A percentile compares a stretch with the other conserved stretches of the same genome.
Conservation (phyloP, 441 rosid genomes). For the Sinapis alba region DNA sequence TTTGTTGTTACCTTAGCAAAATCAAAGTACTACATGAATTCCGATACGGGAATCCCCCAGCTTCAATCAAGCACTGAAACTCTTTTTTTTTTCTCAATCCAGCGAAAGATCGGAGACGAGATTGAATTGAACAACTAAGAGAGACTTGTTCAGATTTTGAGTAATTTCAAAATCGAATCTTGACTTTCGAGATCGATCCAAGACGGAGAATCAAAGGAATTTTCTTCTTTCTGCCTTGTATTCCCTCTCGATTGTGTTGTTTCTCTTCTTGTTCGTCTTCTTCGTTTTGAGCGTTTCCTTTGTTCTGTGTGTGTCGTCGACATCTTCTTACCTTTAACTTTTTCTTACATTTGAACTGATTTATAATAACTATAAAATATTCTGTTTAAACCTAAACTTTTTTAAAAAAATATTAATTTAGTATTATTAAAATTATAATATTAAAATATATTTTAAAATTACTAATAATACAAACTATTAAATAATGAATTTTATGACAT, state of each 20-base stretch:
- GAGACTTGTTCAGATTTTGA: slow-evolving; percentile 19
- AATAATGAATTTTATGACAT: too few relatives aligned
- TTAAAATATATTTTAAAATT: too few relatives aligned
- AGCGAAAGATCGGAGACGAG: too few relatives aligned
- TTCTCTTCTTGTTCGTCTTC: slow-evolving; percentile 8
- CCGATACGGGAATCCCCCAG: not conserved
- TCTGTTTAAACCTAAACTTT: too few relatives aligned
- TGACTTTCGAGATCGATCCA: slow-evolving; percentile 9
- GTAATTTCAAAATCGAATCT: slow-evolving; percentile 11
- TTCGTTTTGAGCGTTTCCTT: slow-evolving; percentile 1
- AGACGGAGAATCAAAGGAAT: slow-evolving; percentile 3
- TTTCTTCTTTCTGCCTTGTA: not conserved
- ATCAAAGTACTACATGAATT: not conserved
- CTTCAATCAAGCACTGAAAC: not conserved
- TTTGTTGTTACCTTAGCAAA: not conserved
- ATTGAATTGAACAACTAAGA: slow-evolving; percentile 8
- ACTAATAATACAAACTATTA: too few relatives aligned
- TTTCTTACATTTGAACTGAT: slow-evolving; percentile 10
- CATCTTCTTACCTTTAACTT: slow-evolving; percentile 36
- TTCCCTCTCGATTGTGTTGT: not conserved
- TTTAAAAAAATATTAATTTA: too few relatives aligned
- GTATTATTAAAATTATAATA: too few relatives aligned
- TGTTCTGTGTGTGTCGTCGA: slow-evolving; percentile 22
- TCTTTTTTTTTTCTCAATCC: not conserved
- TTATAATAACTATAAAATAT: too few relatives aligned